phyloP scores from a whole-genome alignment of 1,139 yeast species.

The Yarrowia galli region DNA sequence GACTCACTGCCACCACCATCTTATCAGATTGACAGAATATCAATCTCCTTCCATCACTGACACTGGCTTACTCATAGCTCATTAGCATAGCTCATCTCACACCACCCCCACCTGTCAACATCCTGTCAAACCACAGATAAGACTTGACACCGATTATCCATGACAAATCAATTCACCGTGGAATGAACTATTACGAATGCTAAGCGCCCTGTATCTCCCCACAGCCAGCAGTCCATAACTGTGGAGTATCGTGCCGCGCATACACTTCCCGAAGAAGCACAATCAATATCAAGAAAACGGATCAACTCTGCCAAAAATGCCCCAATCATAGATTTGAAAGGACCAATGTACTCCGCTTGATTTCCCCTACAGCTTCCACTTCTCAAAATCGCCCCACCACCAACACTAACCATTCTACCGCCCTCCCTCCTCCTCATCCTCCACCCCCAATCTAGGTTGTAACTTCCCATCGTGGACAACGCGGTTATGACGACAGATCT shows the following conservation, averaged over 20 bases:
- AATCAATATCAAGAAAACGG: too few species aligned
- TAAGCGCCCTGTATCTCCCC: too few species aligned
- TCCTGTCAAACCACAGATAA: not conserved
- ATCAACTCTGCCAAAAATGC: not conserved
- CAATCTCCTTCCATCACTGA: too few species aligned
- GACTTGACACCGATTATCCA: not conserved
- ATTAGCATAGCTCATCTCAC: too few species aligned
- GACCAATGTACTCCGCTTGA: not conserved
- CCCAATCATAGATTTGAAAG: not conserved
- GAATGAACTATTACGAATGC: too few species aligned
- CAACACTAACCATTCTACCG: not conserved
- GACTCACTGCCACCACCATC: too few species aligned
- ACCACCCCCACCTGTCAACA: too few species aligned
- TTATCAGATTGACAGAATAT: too few species aligned
- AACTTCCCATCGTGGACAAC: constrained; percentile 27
- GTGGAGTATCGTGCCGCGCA: too few species aligned
- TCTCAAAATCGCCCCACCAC: not conserved
- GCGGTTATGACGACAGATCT: constrained; percentile 16
- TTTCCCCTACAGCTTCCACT: not conserved
- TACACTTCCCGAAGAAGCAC: too few species aligned
- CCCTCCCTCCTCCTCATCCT: not conserved
- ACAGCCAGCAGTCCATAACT: too few species aligned
- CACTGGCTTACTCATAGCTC: not conserved
- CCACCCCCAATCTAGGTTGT: constrained; percentile 5
- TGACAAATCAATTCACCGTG: not conserved